These are phyloP conservation scores for Pseudogymnoascus sp. DNA, from an alignment of 2,329 filamentous ascomycete genomes.

Conservation along the genomic window DNA sequence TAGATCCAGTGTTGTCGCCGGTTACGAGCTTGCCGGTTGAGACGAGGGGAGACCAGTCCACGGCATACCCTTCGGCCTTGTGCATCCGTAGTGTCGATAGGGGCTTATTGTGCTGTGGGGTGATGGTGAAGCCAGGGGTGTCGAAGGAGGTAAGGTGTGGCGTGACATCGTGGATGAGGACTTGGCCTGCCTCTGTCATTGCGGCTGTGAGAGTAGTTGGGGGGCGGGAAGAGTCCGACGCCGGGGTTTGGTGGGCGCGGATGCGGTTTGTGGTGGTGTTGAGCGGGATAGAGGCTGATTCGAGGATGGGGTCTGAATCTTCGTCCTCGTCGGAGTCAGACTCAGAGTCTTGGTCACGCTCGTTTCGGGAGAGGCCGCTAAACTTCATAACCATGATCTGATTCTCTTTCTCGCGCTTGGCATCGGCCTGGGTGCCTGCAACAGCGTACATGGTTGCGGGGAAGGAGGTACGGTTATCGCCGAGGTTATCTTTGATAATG, in stretches of 20 bases:
- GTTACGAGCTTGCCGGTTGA: slow-evolving; percentile 80
- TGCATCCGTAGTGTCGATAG: slow-evolving; percentile 81
- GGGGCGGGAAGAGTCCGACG: slow-evolving; percentile 59
- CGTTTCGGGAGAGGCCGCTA: slow-evolving; percentile 82
- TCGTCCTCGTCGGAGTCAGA: slow-evolving; percentile 61
- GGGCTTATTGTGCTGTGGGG: slow-evolving; percentile 79
- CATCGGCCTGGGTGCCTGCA: slow-evolving; percentile 85
- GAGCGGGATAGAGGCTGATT: slow-evolving; percentile 81
- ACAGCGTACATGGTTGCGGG: slow-evolving; percentile 94
- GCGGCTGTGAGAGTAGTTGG: slow-evolving; percentile 77
- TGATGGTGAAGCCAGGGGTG: slow-evolving; percentile 70
- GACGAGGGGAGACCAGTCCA: slow-evolving; percentile 89
- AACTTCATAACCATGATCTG: slow-evolving; percentile 94
- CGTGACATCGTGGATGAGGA: slow-evolving; percentile 91
- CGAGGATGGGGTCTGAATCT: slow-evolving; percentile 76
- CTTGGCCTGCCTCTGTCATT: slow-evolving; percentile 82
- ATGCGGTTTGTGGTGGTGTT: slow-evolving; percentile 88
- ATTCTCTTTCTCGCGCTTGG: slow-evolving; percentile 68
- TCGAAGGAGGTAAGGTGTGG: slow-evolving; percentile 85
- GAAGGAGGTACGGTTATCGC: slow-evolving; percentile 84
- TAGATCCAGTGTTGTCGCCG: slow-evolving; percentile 81
- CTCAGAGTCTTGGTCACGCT: slow-evolving; percentile 56
- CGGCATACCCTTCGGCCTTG: slow-evolving; percentile 85
- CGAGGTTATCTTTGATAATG: slow-evolving; percentile 74
- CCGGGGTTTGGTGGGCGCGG: slow-evolving; percentile 71